Evolutionary conservation across 352 stramenopile species (phyloP), one percentile per base, ranked within the genome.

Genomic region (Pythium diclinum): DNA sequence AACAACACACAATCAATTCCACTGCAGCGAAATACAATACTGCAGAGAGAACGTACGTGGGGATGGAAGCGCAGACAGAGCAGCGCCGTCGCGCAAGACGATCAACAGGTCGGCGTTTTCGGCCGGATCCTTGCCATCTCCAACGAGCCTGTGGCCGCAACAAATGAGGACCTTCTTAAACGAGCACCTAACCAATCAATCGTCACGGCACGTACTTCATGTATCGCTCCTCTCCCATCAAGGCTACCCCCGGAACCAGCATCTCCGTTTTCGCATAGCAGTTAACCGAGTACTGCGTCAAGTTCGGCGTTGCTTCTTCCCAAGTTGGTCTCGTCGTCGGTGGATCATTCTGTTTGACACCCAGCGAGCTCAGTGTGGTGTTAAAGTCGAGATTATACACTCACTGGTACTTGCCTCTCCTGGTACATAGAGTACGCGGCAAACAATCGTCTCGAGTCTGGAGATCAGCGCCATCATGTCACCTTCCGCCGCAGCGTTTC

Each of bases 391-490:
- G 25, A 28, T 28, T 3, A 28, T 28, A 28, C 25, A 28, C 25
- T 28, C 25, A 28, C 4, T 28, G 25, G 25, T 28, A 28, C 14
- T 21, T 57, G 89, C 85, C 14, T 88, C 79, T 46, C 79, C 72
- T 3, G 87, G 83, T 13, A 92, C 81, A 65, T 96, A 96, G 11
- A 96, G 46, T 10, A 96, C 84, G 25, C 85, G 85, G 47, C 87
- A 94, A 19, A 94, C 84, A 55, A 96, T 90, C 73, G 87, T 92
- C 62, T 96, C 87, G 38, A 96, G 81, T 28, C 87, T 78, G 17
- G 87, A 92, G 53, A 96, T 86, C 51, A 94, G 72, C 67, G 87
- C 84, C 81, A 91, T 94, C 85, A 94, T 94, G 71, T 96, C 87
- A 65, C 87, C 87, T 76, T 96, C 87, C 23, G 85, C 87, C 4